Evolutionary conservation across 2,329 filamentous ascomycete genomes (phyloP), one percentile per base, ranked within the genome.

Genomic region (Aureobasidium zeae): DNA sequence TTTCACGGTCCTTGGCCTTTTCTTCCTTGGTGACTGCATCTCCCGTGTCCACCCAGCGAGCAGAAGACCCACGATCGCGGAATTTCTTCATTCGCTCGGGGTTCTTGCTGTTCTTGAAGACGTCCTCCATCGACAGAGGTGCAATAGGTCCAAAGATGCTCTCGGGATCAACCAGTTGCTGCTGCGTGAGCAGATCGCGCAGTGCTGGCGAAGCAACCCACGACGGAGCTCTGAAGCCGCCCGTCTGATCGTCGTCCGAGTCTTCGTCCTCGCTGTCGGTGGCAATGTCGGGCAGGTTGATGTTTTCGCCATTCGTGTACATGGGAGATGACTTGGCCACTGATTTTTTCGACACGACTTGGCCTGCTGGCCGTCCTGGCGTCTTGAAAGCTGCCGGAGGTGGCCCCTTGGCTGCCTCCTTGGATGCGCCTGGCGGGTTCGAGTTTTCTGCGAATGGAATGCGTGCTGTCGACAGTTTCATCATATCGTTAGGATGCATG

Each of bases 171-270:
- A 91, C 74, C 8, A 79, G 76, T 62, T 98, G 88, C 60, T 98
- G 93, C 37, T 78, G 72, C 47, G 81, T 74, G 19, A 98, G 74
- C 44, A 86, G 76, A 42, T 76, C 71, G 13, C 81, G 77, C 33
- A 98, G 74, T 50, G 86, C 82, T 9, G 89, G 88, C 2, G 86
- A 86, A 57, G 94, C 83, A 4, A 86, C 87, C 91, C 91, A 98
- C 6, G 78, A 76, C 2, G 86, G 84, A 12, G 86, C 76, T 43
- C 66, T 69, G 56, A 85, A 79, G 35, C 70, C 69, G 33, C 53
- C 56, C 22, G 52, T 54, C 17, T 51, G 50, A 25, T 67, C 67
- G 24, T 72, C 73, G 11, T 77, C 75, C 31, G 74, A 70, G 2
- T 73, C 76, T 36, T 89, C 83, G 47, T 94, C 86, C 55, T 94